These are phyloP conservation scores for Penicillium sp. DNA, from an alignment of 2,329 filamentous ascomycete species.

Conservation along the genomic window DNA sequence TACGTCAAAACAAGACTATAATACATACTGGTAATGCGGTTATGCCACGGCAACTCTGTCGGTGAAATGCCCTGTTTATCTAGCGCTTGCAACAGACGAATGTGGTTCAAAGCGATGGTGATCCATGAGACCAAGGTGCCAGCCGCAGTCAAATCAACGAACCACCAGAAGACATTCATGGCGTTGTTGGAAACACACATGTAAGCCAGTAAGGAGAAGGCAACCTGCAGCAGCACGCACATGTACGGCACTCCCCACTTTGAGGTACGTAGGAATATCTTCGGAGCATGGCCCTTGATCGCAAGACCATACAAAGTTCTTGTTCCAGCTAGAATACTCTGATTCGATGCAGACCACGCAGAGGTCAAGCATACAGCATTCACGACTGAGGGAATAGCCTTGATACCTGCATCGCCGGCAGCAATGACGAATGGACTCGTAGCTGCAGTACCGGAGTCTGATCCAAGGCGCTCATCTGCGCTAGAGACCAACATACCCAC, in stretches of 20 bases:
- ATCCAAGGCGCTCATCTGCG: slow-evolving; percentile 39
- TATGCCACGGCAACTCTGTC: slow-evolving; percentile 58
- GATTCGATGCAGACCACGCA: slow-evolving; percentile 67
- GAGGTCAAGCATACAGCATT: slow-evolving; percentile 74
- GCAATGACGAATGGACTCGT: slow-evolving; percentile 67
- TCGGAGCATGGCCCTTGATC: slow-evolving; percentile 52
- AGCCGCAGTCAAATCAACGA: slow-evolving; percentile 60
- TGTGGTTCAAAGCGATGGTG: slow-evolving; percentile 58
- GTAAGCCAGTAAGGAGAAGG: slow-evolving; percentile 45
- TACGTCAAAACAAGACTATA: too few relatives aligned
- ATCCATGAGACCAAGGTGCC: slow-evolving; percentile 65
- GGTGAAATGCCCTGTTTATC: slow-evolving; percentile 53
- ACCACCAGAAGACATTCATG: slow-evolving; percentile 64
- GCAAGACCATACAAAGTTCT: slow-evolving; percentile 50
- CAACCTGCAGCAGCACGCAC: slow-evolving; percentile 40
- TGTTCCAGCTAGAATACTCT: slow-evolving; percentile 57
- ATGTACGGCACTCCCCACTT: slow-evolving; percentile 44
- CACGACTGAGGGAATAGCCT: slow-evolving; percentile 66
- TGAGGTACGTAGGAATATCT: slow-evolving; percentile 42
- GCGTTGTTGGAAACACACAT: slow-evolving; percentile 48
- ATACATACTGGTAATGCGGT: slow-evolving; percentile 58
- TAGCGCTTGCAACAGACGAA: slow-evolving; percentile 55
- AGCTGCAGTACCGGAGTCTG: slow-evolving; percentile 28
- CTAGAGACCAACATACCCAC: slow-evolving; percentile 61
- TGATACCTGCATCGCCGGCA: slow-evolving; percentile 63